Base-by-base conservation (phyloP, 768 basidiomycete genomes). In the Scleroderma bovista region DNA sequence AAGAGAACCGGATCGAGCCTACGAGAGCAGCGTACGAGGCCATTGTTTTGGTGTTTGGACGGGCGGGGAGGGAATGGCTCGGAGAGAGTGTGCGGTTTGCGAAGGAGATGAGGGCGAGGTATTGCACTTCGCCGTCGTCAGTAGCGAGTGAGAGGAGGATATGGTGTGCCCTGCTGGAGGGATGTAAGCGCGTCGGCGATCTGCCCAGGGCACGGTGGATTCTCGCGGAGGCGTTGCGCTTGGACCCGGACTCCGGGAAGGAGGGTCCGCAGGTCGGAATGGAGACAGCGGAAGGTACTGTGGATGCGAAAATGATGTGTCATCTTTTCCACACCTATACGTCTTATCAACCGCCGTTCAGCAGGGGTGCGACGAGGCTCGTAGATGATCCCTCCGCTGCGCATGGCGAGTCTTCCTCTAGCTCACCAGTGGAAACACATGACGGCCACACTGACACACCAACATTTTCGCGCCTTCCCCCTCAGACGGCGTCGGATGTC, bases 281-380 rank as follows among this genome's bases (percentile, higher is more conserved):
- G 9, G 9, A 60, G 58, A 53, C 51, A 23, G 62, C 44, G 26
- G 65, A 63, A 16, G 70, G 80, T 22, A 36, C 60, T 33, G 61
- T 80, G 19, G 76, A 88, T 53, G 84, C 87, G 48, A 78, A 84
- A 54, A 71, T 86, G 38, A 84, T 96, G 83, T 76, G 77, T 60
- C 86, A 89, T 58, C 67, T 94, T 26, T 93, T 97, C 67, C 86
- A 94, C 66, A 75, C 90, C 0, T 96, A 97, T 68, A 83, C 90
- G 0, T 71, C 86, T 3, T 93, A 92, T 69, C 74, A 72, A 36
- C 83, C 87, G 2, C 83, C 87, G 0, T 85, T 92, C 65, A 71
- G 63, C 43, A 74, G 84, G 42, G 66, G 70, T 3, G 65, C 72
- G 12, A 76, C 84, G 8, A 69, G 71, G 48, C 41, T 81, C 10